Percentiles rank a stretch among this genome's conserved stretches.
phyloP scores from a whole-genome alignment of 2,329 filamentous ascomycete species.

The Venturia aucupariae region DNA sequence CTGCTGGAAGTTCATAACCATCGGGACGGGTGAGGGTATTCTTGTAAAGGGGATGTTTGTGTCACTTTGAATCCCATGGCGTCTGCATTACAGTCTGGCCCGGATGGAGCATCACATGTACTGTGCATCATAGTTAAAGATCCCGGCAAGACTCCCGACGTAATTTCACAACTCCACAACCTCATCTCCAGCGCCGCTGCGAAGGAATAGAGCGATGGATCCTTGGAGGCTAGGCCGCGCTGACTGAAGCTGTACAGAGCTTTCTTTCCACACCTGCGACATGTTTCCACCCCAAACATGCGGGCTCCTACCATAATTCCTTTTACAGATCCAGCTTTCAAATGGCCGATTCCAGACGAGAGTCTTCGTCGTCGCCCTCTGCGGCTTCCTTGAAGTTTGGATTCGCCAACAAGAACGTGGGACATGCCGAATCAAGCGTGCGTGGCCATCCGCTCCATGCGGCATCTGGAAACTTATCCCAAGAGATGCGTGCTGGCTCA shows the following conservation, averaged over 20 bases:
- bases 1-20: neutral
- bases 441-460: neutral
- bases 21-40: neutral
- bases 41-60: neutral
- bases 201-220: neutral
- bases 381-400: slow-evolving; percentile 7
- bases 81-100: neutral
- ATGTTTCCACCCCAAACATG: neutral
- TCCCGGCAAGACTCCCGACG: neutral
- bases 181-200: neutral
- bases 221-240: neutral
- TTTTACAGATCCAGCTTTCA: neutral
- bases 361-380: neutral
- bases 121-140: neutral
- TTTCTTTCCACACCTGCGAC: neutral
- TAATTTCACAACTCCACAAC: neutral
- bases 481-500: neutral
- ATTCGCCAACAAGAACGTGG: neutral
- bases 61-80: neutral
- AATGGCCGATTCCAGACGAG: slow-evolving; percentile 1
- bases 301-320: neutral
- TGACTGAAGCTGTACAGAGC: neutral
- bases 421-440: neutral
- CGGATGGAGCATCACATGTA: neutral
- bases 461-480: neutral